Conservation (phyloP, 164 flowering plant genomes). For the Stephania japonica region DNA sequence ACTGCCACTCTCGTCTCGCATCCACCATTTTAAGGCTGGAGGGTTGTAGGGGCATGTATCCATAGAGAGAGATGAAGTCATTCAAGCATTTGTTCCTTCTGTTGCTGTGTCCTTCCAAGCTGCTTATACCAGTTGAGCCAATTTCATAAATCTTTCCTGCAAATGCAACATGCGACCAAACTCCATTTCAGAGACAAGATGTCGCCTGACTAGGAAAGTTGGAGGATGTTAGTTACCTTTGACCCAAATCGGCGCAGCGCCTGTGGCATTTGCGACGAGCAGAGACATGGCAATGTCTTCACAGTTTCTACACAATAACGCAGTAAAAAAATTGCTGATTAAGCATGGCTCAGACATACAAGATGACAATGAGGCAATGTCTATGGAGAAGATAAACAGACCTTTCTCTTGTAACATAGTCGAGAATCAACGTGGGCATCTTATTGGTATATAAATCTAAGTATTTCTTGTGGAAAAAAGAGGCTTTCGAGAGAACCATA, state of each 20-base stretch:
- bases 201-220: not conserved
- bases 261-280: slow-evolving; percentile 38
- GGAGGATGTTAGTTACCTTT: slow-evolving; percentile 21
- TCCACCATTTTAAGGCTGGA: slow-evolving; percentile 40
- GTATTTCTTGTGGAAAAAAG: slow-evolving; percentile 47
- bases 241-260: slow-evolving; percentile 39
- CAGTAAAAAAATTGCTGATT: not conserved
- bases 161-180: not conserved
- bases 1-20: slow-evolving; percentile 35
- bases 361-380: not conserved
- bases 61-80: slow-evolving; percentile 40
- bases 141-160: slow-evolving; percentile 46
- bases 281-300: slow-evolving; percentile 46
- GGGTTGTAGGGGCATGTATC: slow-evolving; percentile 38
- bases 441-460: slow-evolving; percentile 36
- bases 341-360: not conserved
- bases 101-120: slow-evolving; percentile 32
- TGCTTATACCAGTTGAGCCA: slow-evolving; percentile 43
- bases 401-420: slow-evolving; percentile 46
- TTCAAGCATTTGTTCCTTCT: slow-evolving; percentile 38
- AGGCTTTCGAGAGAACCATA: slow-evolving; percentile 51
- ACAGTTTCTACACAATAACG: slow-evolving; percentile 28
- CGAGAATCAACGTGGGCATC: slow-evolving; percentile 41
- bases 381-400: slow-evolving; percentile 4
- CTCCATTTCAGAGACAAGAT: not conserved